Percentiles rank a stretch among this genome's conserved stretches.
phyloP scores from a whole-genome alignment of 768 basidiomycete genomes.

The Pleurotus cornucopiae region DNA sequence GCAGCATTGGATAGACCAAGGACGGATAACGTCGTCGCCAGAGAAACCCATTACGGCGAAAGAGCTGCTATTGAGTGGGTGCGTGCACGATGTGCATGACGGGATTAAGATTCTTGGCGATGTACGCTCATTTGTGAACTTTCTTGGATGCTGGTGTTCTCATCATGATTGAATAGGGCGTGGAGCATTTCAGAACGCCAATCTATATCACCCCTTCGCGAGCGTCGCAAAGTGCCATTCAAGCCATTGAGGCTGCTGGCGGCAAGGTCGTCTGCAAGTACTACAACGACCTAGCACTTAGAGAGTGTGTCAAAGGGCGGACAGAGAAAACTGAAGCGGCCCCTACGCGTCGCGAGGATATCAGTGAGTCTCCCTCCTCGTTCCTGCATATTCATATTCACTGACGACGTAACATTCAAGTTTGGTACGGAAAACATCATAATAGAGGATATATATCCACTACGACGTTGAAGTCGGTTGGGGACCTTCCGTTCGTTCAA shows the following conservation, averaged over 20 bases:
- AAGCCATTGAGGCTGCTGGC: slow-evolving; percentile 76
- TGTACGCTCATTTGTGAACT: slow-evolving; percentile 36
- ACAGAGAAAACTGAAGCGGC: slow-evolving; percentile 70
- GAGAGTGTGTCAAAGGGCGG: slow-evolving; percentile 70
- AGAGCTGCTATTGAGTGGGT: slow-evolving; percentile 80
- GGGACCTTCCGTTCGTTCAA: slow-evolving; percentile 52
- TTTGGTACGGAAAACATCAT: slow-evolving; percentile 71
- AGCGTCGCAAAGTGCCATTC: slow-evolving; percentile 83
- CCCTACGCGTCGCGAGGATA: slow-evolving; percentile 83
- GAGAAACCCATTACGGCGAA: slow-evolving; percentile 85
- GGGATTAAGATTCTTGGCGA: slow-evolving; percentile 90
- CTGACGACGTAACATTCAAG: slow-evolving; percentile 28
- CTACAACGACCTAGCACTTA: slow-evolving; percentile 82
- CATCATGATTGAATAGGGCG: slow-evolving; percentile 42
- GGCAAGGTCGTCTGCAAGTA: slow-evolving; percentile 88
- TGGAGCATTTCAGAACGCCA: slow-evolving; percentile 58
- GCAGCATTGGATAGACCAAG: slow-evolving; percentile 87
- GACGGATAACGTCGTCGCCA: slow-evolving; percentile 72
- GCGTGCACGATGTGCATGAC: slow-evolving; percentile 83
- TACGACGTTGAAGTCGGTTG: slow-evolving; percentile 47
- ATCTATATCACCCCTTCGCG: slow-evolving; percentile 81
- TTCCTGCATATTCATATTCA: slow-evolving; percentile 1
- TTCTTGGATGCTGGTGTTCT: not conserved
- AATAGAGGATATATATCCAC: slow-evolving; percentile 77
- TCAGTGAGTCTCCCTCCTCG: slow-evolving; percentile 47